Base-by-base conservation (phyloP, 1,139 yeast genomes). In the Suhomyces ambrosiae region DNA sequence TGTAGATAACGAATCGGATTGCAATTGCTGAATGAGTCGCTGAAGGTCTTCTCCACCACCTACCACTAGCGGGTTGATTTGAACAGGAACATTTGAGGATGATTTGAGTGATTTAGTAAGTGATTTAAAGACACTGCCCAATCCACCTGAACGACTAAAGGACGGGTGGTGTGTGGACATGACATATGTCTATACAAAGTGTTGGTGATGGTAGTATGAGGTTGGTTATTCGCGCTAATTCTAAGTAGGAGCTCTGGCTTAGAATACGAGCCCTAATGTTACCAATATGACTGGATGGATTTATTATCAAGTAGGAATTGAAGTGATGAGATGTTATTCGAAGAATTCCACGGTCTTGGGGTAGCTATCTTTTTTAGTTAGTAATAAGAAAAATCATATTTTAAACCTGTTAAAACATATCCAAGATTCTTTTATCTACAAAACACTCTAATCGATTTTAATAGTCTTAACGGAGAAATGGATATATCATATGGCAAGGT, bases 1-100 rank as follows among this genome's bases (percentile, higher is more conserved):
- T 16, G 68, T 71, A 5, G 73, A 56, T 10, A 61, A 48, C 2
- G 72, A 57, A 3, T 76, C 74, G 35, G 56, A 46, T 42, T 63
- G 55, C 34, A 74, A 53, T 45, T 70, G 66, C 21, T 58, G 56
- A 36, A 74, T 59, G 26, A 78, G 63, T 34, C 61, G 65, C 39
- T 66, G 78, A 48, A 71, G 71, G 45, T 79, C 78, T 7, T 70
- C 63, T 4, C 76, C 77, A 8, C 84, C 84, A 2, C 88, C 89
- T 0, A 81, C 81, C 2, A 80, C 80, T 2, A 77, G 74, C 1
- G 86, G 82, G 41, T 75, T 75, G 29, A 74, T 68, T 30, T 65
- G 60, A 4, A 69, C 71, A 0, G 78, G 76, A 0, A 73, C 61
- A 49, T 53, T 50, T 27, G 61, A 53, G 27, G 56, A 57, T 14